Evolutionary conservation across 495 filamentous ascomycete genomes (phyloP).

Genomic region (Tricharina praecox): DNA sequence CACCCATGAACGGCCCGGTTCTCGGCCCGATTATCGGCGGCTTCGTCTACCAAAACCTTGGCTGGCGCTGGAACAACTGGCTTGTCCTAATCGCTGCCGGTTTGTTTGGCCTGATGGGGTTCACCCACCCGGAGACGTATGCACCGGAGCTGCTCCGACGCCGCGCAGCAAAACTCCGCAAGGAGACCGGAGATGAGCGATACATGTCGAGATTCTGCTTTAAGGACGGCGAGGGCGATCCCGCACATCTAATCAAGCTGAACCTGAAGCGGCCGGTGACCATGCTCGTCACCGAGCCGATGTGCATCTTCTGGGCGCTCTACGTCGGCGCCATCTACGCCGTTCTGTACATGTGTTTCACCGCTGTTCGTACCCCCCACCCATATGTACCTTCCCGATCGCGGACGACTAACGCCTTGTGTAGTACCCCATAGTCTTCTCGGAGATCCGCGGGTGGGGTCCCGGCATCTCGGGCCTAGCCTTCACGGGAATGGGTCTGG

Average conservation of each 20-base stretch:
- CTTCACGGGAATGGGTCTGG: slow-evolving; percentile 66
- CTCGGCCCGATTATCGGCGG: slow-evolving; percentile 43
- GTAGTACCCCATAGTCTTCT: slow-evolving; percentile 59
- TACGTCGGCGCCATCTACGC: slow-evolving; percentile 50
- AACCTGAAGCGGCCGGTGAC: slow-evolving; percentile 63
- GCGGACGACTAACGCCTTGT: too few species aligned
- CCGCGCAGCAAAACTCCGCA: slow-evolving; percentile 50
- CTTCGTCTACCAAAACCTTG: slow-evolving; percentile 57
- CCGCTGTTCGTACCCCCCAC: slow-evolving; percentile 34
- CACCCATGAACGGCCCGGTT: slow-evolving; percentile 57
- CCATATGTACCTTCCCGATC: too few species aligned
- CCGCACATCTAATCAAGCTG: slow-evolving; percentile 42
- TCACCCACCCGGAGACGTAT: slow-evolving; percentile 57
- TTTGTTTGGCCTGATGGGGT: slow-evolving; percentile 36
- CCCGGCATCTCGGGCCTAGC: slow-evolving; percentile 55
- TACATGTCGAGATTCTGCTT: slow-evolving; percentile 21
- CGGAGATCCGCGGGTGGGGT: slow-evolving; percentile 53
- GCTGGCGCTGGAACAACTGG: slow-evolving; percentile 85
- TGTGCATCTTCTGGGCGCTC: slow-evolving; percentile 66
- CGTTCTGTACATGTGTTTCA: slow-evolving; percentile 75
- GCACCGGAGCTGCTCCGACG: slow-evolving; percentile 51
- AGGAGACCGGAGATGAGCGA: slow-evolving; percentile 55
- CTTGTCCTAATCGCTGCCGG: slow-evolving; percentile 53
- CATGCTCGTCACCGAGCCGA: slow-evolving; percentile 66
- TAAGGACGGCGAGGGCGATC: slow-evolving; percentile 23